Base-by-base conservation (phyloP, 192 early-diverging fungal genomes). In the Cladochytrium replicatum region DNA sequence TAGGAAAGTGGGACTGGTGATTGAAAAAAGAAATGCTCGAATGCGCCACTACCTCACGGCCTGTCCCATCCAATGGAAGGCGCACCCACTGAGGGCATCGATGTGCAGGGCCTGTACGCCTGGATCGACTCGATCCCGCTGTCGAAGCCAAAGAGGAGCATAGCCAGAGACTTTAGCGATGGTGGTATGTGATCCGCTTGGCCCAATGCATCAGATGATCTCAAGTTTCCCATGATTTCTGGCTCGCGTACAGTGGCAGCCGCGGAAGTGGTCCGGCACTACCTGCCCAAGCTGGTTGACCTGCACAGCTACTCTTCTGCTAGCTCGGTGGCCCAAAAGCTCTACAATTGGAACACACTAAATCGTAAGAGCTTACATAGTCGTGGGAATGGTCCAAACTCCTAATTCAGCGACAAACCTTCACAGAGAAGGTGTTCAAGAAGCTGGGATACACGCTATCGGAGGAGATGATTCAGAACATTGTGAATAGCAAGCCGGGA, bases 281-380 rank as follows among this genome's bases (percentile, higher is more conserved):
- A 66, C 50, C 32, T 69, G 37, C 71, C 71, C 13, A 71, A 71
- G 40, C 56, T 77, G 25, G 61, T 77, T 13, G 68, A 74, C 11
- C 44, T 77, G 40, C 69, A 72, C 64, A 72, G 69, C 58, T 74
- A 74, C 50, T 58, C 68, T 8, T 58, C 71, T 0, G 75, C 71
- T 8, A 74, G 69, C 54, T 55, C 61, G 8, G 50, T 65, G 17
- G 39, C 52, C 2, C 75, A 74, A 41, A 77, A 77, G 39, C 28
- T 74, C 29, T 77, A 77, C 62, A 77, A 74, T 41, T 77, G 71
- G 75, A 69, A 66, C 26, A 74, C 71, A 5, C 41, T 77, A 4
- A 72, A 75, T 47, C 66, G 71, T 72, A 45, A 17, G 59, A 28
- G 6, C 2, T 2, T 0, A 13, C 58, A 23, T 23, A 15, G n/a